Evolutionary conservation across 148 eudicot genomes (phyloP), one percentile per base, ranked within the genome.

Genomic region (Selenicereus undatus): DNA sequence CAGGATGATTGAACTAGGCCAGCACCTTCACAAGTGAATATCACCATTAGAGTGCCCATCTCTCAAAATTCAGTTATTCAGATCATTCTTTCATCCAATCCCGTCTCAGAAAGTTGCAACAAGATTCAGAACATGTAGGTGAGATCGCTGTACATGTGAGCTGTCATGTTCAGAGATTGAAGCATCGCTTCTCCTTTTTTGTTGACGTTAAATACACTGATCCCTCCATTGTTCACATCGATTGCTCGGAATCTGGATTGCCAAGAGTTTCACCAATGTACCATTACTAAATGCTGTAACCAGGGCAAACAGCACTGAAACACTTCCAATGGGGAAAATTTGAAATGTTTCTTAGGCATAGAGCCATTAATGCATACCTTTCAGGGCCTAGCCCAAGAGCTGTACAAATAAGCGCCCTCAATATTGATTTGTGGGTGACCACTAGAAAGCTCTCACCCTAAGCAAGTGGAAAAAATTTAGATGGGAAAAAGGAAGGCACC

Each of bases 371-470:
- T 14, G 24, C 78, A 16, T 88, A 91, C 95, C 95, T 90, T 84
- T 91, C 90, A 1, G 95, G 93, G 27, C 86, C 87, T 36, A 91
- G 85, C 73, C 95, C 95, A 82, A 91, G 90, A 73, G 95, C 91
- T 17, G 89, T 91, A 85, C 95, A 91, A 81, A 90, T 88, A 50
- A 91, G 81, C 74, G 91, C 93, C 86, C 95, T 82, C 80, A 90
- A 75, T 70, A 89, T 89, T 45, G 93, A 91, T 82, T 91, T 91
- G 83, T 91, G 95, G 74, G 95, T 91, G 30, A 91, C 89, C n/a
- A 91, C 93, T 87, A 91, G 74, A 83, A 89, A 86, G 83, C 84
- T 81, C 68, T 89, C 89, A 52, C 95, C 95, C 93, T 90, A 54
- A 2, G 22, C 16, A 1, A 48, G 52, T 0, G 52, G 14, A 11